These are phyloP conservation scores for Arthrobotrys sphaeroides DNA, from an alignment of 2,329 filamentous ascomycete species.

Conservation along the genomic window DNA sequence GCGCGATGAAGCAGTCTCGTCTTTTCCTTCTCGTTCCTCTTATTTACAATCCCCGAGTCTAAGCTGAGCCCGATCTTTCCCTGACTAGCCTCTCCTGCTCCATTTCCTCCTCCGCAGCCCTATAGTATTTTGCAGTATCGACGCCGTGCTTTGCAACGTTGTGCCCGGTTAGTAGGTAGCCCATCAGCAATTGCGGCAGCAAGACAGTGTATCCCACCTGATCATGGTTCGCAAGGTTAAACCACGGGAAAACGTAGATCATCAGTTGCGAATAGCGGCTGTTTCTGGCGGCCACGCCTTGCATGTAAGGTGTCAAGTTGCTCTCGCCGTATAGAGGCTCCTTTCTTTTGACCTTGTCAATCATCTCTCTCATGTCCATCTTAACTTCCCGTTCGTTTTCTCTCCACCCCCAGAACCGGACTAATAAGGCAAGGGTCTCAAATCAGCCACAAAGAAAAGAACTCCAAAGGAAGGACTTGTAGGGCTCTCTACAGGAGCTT, in stretches of 20 bases:
- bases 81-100: conserved; percentile 73
- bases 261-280: conserved; percentile 89
- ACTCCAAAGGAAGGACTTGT: neutral
- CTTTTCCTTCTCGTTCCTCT: neutral
- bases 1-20: neutral
- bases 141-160: conserved; percentile 77
- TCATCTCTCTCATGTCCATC: conserved; percentile 99
- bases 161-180: neutral
- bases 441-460: conserved; percentile 11
- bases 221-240: conserved; percentile 97
- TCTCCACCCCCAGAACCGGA: conserved; percentile 92
- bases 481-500: conserved; percentile 23
- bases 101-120: conserved; percentile 90
- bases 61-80: conserved; percentile 55
- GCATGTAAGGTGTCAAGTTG: conserved; percentile 82
- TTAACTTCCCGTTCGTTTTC: conserved; percentile 93
- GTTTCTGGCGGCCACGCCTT: conserved; percentile 91
- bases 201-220: conserved; percentile 63
- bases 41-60: neutral
- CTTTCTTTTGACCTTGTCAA: conserved; percentile 90
- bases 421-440: conserved; percentile 64
- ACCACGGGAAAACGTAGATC: conserved; percentile 87
- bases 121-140: conserved; percentile 98
- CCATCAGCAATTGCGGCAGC: neutral
- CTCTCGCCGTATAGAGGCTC: conserved; percentile 88